These are phyloP conservation scores for Puccinellia tenuiflora DNA, from an alignment of 176 grass and related monocot genomes.

Conservation along the genomic window DNA sequence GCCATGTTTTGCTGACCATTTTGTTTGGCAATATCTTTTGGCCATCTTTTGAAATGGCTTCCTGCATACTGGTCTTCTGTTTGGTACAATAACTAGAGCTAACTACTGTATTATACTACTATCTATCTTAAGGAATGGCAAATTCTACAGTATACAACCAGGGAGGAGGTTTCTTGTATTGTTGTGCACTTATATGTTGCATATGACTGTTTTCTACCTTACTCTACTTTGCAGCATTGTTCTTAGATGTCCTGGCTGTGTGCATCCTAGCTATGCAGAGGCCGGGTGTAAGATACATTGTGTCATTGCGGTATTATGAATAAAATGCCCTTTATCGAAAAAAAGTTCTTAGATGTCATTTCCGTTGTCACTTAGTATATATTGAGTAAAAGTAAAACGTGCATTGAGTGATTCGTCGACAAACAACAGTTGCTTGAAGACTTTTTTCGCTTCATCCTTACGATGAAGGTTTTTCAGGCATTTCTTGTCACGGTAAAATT, in stretches of 20 bases:
- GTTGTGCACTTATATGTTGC: neutral
- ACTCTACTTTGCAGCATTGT: neutral
- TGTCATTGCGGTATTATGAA: too few relatives aligned
- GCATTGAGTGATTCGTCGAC: neutral
- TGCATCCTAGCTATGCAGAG: too few relatives aligned
- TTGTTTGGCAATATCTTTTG: conserved; percentile 26
- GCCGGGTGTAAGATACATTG: too few relatives aligned
- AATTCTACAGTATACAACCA: neutral
- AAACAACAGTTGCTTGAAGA: conserved; percentile 2
- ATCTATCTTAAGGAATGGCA: neutral
- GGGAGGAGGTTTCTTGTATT: conserved; percentile 7
- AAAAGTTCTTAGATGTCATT: conserved; percentile 21
- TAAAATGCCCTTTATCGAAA: too few relatives aligned
- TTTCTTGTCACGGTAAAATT: neutral
- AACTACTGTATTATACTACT: neutral
- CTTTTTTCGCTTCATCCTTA: neutral
- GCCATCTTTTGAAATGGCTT: conserved; percentile 7
- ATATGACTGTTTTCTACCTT: neutral
- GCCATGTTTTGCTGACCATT: neutral
- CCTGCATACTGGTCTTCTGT: neutral
- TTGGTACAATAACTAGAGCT: conserved; percentile 15
- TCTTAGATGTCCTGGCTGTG: conserved; percentile 18
- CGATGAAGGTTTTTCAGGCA: neutral
- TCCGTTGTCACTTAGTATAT: neutral
- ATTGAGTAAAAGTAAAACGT: neutral